Evolutionary conservation across 306 rosid genomes (phyloP).

Genomic region (Trifolium pratense): DNA sequence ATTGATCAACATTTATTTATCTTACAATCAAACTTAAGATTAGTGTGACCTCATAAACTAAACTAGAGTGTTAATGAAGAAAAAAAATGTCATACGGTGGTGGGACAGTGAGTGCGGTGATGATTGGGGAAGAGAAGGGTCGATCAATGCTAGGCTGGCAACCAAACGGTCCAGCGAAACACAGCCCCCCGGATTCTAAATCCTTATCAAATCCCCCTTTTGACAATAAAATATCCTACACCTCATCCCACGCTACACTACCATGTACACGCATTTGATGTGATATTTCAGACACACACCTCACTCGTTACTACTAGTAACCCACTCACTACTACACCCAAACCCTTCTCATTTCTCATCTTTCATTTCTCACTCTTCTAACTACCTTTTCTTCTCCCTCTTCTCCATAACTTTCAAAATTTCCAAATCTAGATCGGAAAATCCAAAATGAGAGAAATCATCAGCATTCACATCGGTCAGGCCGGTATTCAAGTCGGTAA

Average conservation of each 20-base stretch:
- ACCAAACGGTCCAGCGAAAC: not conserved
- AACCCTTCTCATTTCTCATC: not conserved
- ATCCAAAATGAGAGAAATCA: constrained; percentile 79
- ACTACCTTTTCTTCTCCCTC: not conserved
- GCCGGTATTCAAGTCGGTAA: constrained; percentile 98
- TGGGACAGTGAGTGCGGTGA: not conserved
- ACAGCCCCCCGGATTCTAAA: constrained; percentile 34
- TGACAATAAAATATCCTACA: not conserved
- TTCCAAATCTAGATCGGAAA: not conserved
- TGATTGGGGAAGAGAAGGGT: constrained; percentile 1
- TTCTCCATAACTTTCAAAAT: not conserved
- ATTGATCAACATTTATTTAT: too few relatives aligned
- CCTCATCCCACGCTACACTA: not conserved
- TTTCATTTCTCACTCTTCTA: not conserved
- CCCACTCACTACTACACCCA: too few relatives aligned
- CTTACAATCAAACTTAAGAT: too few relatives aligned
- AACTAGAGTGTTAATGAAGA: too few relatives aligned
- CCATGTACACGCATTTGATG: not conserved
- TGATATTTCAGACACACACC: not conserved
- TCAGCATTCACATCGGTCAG: constrained; percentile 96
- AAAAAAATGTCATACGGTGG: too few relatives aligned
- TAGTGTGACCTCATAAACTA: too few relatives aligned
- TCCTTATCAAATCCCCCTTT: constrained; percentile 39
- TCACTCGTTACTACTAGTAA: not conserved
- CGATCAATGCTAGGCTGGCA: constrained; percentile 39